These are phyloP conservation scores for Fusarium siculi DNA, from an alignment of 2,329 filamentous ascomycete species.

Conservation along the genomic window DNA sequence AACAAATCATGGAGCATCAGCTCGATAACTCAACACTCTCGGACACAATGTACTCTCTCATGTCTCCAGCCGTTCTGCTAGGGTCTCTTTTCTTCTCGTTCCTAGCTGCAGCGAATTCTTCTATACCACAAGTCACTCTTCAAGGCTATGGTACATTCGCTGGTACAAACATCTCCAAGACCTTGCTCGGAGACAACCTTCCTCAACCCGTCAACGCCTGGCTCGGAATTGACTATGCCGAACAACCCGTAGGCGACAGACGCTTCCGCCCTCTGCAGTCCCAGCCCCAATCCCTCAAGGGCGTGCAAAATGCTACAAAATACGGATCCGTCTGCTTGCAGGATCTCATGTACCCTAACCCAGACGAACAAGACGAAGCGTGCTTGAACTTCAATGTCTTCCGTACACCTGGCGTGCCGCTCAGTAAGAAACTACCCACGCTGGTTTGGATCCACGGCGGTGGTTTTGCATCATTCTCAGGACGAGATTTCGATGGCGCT, in stretches of 20 bases:
- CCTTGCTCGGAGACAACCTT: not conserved
- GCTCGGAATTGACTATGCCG: slow-evolving; percentile 6
- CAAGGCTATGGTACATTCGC: slow-evolving; percentile 2
- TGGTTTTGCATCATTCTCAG: slow-evolving; percentile 11
- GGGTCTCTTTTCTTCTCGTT: not conserved
- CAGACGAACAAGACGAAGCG: not conserved
- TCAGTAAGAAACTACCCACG: not conserved
- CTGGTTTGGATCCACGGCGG: slow-evolving; percentile 11
- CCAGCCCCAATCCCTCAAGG: not conserved
- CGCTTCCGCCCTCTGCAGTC: not conserved
- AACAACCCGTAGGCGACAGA: not conserved
- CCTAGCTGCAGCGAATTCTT: not conserved
- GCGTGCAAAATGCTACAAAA: not conserved
- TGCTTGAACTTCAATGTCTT: slow-evolving; percentile 10
- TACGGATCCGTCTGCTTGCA: slow-evolving; percentile 3
- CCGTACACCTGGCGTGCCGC: not conserved
- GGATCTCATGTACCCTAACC: not conserved
- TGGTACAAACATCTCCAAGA: not conserved
- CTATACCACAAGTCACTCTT: not conserved
- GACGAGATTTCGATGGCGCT: not conserved
- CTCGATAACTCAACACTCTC: not conserved
- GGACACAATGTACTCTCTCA: not conserved
- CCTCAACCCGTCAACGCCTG: not conserved
- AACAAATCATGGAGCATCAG: not conserved
- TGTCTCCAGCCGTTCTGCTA: not conserved